These are phyloP conservation scores for Malassezia vespertilionis DNA, from an alignment of 1,284 basidiomycete genomes.

Conservation along the genomic window DNA sequence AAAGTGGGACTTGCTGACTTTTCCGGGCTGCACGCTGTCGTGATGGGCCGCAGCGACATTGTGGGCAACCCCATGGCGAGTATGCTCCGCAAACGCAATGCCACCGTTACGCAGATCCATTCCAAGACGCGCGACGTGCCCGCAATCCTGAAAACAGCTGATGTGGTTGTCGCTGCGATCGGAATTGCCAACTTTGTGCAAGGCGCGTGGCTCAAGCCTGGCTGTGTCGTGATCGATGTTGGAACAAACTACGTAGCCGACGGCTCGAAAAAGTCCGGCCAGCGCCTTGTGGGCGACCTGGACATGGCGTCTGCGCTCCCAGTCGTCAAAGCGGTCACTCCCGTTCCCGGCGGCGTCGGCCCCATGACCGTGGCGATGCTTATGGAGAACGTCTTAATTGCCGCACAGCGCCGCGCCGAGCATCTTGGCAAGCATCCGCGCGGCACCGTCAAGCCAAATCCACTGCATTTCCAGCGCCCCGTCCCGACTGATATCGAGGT, in stretches of 20 bases:
- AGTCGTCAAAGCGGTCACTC: constrained; percentile 82
- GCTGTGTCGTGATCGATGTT: constrained; percentile 59
- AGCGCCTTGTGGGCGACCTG: constrained; percentile 92
- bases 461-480: constrained; percentile 65
- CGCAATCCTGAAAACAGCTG: constrained; percentile 65
- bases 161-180: constrained; percentile 86
- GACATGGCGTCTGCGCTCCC: constrained; percentile 66
- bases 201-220: constrained; percentile 89
- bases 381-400: constrained; percentile 84
- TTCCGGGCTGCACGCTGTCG: constrained; percentile 62
- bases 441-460: constrained; percentile 63
- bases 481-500: constrained; percentile 82
- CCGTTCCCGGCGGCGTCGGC: constrained; percentile 86
- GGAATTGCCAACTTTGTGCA: constrained; percentile 81
- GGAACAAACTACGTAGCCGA: constrained; percentile 91
- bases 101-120: constrained; percentile 96
- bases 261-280: constrained; percentile 77
- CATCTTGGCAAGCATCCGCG: constrained; percentile 65
- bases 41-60: constrained; percentile 93
- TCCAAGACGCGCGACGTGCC: constrained; percentile 70
- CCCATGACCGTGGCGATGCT: constrained; percentile 99
- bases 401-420: constrained; percentile 59
- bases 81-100: constrained; percentile 77
- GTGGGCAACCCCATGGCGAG: constrained; percentile 90
- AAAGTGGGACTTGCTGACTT: constrained; percentile 59